phyloP scores from a whole-genome alignment of 1,139 yeast species.

The Saccharomyces hybrid region DNA sequence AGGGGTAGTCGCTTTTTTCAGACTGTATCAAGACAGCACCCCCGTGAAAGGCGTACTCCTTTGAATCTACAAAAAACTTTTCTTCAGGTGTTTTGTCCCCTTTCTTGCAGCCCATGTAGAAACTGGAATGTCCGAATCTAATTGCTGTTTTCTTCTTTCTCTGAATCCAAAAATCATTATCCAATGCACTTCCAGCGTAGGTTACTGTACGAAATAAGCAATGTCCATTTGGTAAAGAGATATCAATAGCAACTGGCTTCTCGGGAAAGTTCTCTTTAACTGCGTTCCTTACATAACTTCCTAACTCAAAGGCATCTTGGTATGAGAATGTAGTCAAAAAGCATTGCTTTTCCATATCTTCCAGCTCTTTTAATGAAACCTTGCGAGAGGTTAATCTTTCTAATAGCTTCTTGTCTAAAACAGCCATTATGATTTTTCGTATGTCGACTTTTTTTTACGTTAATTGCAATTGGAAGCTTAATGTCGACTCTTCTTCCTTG shows the following conservation, averaged over 20 bases:
- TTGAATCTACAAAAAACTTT: constrained; percentile 37
- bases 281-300: constrained; percentile 16
- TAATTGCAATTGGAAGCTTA: no score
- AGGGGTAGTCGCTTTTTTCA: constrained; percentile 38
- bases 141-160: constrained; percentile 48
- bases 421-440: not conserved
- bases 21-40: constrained; percentile 54
- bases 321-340: constrained; percentile 15
- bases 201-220: constrained; percentile 44
- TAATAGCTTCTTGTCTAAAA: constrained; percentile 11
- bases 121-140: constrained; percentile 48
- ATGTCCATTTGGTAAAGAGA: constrained; percentile 45
- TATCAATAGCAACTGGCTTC: constrained; percentile 43
- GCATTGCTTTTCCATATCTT: constrained; percentile 15
- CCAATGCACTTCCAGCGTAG: constrained; percentile 38
- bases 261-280: constrained; percentile 21
- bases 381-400: constrained; percentile 9
- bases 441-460: no score
- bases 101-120: constrained; percentile 44
- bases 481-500: no score
- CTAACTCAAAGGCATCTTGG: constrained; percentile 24
- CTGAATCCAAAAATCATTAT: constrained; percentile 53
- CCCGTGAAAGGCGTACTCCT: constrained; percentile 54
- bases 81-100: constrained; percentile 26
- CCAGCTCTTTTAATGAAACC: constrained; percentile 16